These are phyloP conservation scores for Cucumis sativus DNA, from an alignment of 306 rosid genomes.

Conservation along the genomic window Cucumber_9930_V3 NC_026660.2:17783001-17783500, in stretches of 20 bases:
- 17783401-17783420: background rate
- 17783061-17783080: background rate
- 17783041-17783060: background rate
- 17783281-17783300: background rate
- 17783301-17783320: background rate
- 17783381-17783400: background rate
- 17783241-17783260: constrained; percentile 4
- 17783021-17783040: background rate
- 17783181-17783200: constrained; percentile 99
- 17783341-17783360: background rate
- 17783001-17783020: background rate
- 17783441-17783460: background rate
- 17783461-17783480: background rate
- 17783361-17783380: background rate
- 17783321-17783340: background rate
- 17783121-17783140: background rate
- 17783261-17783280: background rate
- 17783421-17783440: background rate
- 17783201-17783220: constrained; percentile 38
- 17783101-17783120: background rate
- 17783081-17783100: background rate
- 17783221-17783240: constrained; percentile 4
- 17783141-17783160: constrained; percentile 10
- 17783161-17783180: constrained; percentile 98
- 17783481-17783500: background rate